Conservation (phyloP, 371 early-diverging fungal genomes). For the Mucor indicus region DNA sequence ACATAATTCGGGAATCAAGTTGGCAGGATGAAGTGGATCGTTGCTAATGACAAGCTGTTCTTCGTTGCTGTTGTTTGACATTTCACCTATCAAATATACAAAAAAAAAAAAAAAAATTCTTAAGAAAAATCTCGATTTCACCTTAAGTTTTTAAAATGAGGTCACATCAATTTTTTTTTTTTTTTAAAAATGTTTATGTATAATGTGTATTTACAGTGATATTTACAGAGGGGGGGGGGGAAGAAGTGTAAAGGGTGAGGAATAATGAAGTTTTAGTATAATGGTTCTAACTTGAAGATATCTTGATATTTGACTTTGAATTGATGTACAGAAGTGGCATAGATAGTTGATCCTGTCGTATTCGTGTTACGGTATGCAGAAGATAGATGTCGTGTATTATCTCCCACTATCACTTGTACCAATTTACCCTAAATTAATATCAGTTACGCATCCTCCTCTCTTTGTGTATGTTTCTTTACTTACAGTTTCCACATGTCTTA, state of each 20-base stretch:
- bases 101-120: too few species aligned
- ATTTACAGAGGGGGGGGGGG: too few species aligned
- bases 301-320: slow-evolving; percentile 28
- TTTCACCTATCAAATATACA: too few species aligned
- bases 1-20: slow-evolving; percentile 94
- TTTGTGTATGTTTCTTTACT: slow-evolving; percentile 52
- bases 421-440: slow-evolving; percentile 21
- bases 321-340: slow-evolving; percentile 27
- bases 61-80: too few species aligned
- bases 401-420: slow-evolving; percentile 31
- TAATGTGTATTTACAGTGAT: too few species aligned
- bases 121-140: too few species aligned
- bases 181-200: too few species aligned
- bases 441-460: slow-evolving; percentile 36
- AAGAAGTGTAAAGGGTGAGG: too few species aligned
- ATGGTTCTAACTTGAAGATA: slow-evolving; percentile 22
- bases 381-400: slow-evolving; percentile 21
- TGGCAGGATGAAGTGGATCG: slow-evolving; percentile 75
- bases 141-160: too few species aligned
- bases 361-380: slow-evolving; percentile 11
- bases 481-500: slow-evolving; percentile 79
- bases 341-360: slow-evolving; percentile 23
- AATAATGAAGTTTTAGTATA: too few species aligned
- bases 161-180: too few species aligned
- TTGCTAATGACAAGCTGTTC: slow-evolving; percentile 55